These are phyloP conservation scores for Tagetes patula DNA, from an alignment of 129 eudicot genomes.

Conservation along the genomic window DNA sequence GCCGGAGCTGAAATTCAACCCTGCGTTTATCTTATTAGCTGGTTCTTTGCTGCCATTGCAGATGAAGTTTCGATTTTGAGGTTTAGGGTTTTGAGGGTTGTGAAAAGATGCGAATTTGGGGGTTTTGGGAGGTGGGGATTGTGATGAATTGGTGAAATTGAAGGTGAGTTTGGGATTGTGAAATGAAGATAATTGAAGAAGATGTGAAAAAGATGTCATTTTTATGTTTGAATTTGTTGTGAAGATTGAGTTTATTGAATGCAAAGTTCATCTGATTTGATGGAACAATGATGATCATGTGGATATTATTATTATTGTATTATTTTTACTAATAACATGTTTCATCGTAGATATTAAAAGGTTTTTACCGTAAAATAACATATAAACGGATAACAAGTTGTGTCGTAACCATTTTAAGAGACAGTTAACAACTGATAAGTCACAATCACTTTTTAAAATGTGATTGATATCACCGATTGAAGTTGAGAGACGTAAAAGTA, in stretches of 20 bases:
- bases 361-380: too few relatives aligned
- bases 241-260: not conserved
- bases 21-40: conserved; percentile 44
- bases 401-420: too few relatives aligned
- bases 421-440: too few relatives aligned
- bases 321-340: too few relatives aligned
- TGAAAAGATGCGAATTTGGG: conserved; percentile 29
- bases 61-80: conserved; percentile 24
- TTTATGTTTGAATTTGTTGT: conserved; percentile 8
- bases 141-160: conserved; percentile 37
- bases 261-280: not conserved
- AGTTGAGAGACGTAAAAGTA: too few relatives aligned
- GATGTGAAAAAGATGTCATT: conserved; percentile 57
- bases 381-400: too few relatives aligned
- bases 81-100: conserved; percentile 32
- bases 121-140: conserved; percentile 32
- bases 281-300: conserved; percentile 13
- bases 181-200: conserved; percentile 28
- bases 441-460: too few relatives aligned
- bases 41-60: conserved; percentile 53
- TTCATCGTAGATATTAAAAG: too few relatives aligned
- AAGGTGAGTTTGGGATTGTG: conserved; percentile 34
- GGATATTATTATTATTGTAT: not conserved
- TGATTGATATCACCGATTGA: too few relatives aligned
- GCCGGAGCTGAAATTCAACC: conserved; percentile 42